Conservation (phyloP, 2,329 filamentous ascomycete species). For the Trichophyton simii region DNA sequence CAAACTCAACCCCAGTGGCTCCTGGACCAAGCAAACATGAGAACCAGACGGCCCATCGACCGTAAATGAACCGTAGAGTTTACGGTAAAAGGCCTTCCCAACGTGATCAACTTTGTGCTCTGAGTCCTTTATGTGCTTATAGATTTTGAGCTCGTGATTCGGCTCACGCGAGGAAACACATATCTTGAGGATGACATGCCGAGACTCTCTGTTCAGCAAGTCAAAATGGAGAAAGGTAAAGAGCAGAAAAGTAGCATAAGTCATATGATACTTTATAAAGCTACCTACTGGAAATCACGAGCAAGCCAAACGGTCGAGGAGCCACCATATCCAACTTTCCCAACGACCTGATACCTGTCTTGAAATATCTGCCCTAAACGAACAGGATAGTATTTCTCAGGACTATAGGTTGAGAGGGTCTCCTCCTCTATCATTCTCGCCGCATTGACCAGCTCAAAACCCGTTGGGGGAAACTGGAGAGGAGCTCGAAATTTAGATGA, state of each 20-base stretch:
- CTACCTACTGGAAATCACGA: neutral
- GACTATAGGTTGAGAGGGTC: neutral
- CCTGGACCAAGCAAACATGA: conserved; percentile 10
- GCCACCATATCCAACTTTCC: conserved; percentile 2
- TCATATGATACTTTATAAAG: neutral
- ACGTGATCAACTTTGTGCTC: neutral
- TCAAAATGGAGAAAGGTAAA: neutral
- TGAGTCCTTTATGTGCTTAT: neutral
- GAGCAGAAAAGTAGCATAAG: neutral
- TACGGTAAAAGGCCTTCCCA: conserved; percentile 7
- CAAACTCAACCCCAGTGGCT: conserved; percentile 10
- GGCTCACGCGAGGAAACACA: neutral
- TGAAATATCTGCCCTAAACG: conserved; percentile 1
- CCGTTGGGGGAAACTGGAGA: neutral
- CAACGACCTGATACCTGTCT: conserved; percentile 1
- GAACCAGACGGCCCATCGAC: conserved; percentile 3
- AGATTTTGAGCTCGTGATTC: neutral
- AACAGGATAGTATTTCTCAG: neutral
- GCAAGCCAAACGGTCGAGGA: conserved; percentile 6
- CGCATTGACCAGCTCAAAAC: neutral
- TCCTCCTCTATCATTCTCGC: neutral
- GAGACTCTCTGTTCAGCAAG: neutral
- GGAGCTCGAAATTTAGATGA: neutral
- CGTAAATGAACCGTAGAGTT: conserved; percentile 11
- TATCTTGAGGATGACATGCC: neutral